Evolutionary conservation across 495 filamentous ascomycete species (phyloP).

Genomic region (Penicillium parvum): DNA sequence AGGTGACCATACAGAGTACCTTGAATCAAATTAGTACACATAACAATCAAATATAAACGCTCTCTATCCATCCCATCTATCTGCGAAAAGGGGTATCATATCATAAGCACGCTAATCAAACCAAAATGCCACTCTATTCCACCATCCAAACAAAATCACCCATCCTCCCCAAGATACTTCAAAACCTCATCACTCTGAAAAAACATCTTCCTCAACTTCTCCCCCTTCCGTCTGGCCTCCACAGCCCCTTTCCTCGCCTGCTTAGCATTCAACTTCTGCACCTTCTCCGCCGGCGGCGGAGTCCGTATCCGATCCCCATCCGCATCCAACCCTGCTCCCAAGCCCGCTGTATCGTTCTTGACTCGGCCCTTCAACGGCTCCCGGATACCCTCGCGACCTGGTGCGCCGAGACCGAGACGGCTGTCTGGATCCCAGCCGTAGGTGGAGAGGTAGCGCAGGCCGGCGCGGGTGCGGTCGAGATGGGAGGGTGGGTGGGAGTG

Average conservation of each 20-base stretch:
- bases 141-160: neutral
- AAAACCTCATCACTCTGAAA: constrained; percentile 67
- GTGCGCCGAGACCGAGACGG: constrained; percentile 63
- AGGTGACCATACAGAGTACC: neutral
- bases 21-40: neutral
- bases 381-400: constrained; percentile 64
- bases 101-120: neutral
- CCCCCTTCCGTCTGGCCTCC: constrained; percentile 58
- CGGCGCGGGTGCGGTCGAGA: constrained; percentile 71
- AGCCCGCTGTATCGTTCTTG: constrained; percentile 70
- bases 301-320: constrained; percentile 19
- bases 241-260: constrained; percentile 56
- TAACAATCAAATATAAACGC: neutral
- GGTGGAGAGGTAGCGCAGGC: constrained; percentile 66
- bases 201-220: constrained; percentile 61
- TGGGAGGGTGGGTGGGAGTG: constrained; percentile 84
- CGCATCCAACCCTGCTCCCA: constrained; percentile 49
- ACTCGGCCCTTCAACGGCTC: constrained; percentile 68
- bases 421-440: constrained; percentile 89
- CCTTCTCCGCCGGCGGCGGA: constrained; percentile 38
- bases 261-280: constrained; percentile 63
- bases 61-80: neutral
- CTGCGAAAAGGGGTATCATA: neutral
- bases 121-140: no score
- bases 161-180: constrained; percentile 57